Evolutionary conservation across 2,329 filamentous ascomycete genomes (phyloP).

Genomic region (Penicillium sp.): DNA sequence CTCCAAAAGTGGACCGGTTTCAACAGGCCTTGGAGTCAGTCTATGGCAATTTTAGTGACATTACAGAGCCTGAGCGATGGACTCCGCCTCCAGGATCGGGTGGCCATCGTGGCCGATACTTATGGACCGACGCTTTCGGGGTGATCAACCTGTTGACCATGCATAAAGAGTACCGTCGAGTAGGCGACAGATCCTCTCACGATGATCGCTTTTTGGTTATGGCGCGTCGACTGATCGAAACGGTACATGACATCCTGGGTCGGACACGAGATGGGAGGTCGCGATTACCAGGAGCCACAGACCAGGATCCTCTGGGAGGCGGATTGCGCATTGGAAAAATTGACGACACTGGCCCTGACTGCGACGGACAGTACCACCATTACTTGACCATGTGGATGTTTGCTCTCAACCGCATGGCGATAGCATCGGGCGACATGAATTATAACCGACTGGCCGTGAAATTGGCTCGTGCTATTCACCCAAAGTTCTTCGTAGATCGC

Average conservation of each 20-base stretch:
- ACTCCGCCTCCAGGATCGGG: slow-evolving; percentile 55
- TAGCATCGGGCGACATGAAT: slow-evolving; percentile 50
- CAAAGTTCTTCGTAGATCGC: slow-evolving; percentile 53
- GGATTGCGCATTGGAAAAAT: slow-evolving; percentile 63
- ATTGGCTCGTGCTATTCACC: slow-evolving; percentile 58
- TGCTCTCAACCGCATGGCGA: slow-evolving; percentile 58
- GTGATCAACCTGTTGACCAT: slow-evolving; percentile 63
- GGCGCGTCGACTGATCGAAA: slow-evolving; percentile 53
- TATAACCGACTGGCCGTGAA: slow-evolving; percentile 58
- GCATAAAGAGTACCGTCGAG: slow-evolving; percentile 42
- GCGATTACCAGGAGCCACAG: slow-evolving; percentile 56
- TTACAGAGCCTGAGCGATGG: slow-evolving; percentile 47
- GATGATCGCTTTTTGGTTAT: slow-evolving; percentile 53
- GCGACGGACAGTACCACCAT: slow-evolving; percentile 65
- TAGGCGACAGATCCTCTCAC: slow-evolving; percentile 13
- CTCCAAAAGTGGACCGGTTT: slow-evolving; percentile 37
- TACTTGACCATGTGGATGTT: slow-evolving; percentile 68
- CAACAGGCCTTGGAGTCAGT: slow-evolving; percentile 45
- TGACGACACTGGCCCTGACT: slow-evolving; percentile 53
- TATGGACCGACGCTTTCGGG: slow-evolving; percentile 66
- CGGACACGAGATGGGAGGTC: slow-evolving; percentile 54
- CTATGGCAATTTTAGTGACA: slow-evolving; percentile 43
- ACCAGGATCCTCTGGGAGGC: slow-evolving; percentile 56
- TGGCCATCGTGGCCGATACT: slow-evolving; percentile 61
- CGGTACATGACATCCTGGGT: slow-evolving; percentile 59